These are phyloP conservation scores for Haplographium delicatum DNA, from an alignment of 495 filamentous ascomycete genomes.

Conservation along the genomic window DNA sequence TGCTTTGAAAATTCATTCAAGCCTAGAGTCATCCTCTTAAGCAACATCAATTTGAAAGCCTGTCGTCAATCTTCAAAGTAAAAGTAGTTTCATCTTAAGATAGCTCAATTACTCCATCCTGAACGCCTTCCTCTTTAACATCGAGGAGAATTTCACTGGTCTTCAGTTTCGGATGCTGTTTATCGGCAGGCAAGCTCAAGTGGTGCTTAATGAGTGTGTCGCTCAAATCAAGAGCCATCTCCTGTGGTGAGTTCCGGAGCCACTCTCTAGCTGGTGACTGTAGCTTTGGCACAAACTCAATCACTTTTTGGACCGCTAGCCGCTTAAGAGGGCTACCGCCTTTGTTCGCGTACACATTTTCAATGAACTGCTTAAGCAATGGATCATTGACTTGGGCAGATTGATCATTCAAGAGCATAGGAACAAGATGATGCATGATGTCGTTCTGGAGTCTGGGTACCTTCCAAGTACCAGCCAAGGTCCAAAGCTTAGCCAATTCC, in stretches of 20 bases:
- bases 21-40: too few species aligned
- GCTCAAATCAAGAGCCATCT: background rate
- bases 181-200: background rate
- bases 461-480: background rate
- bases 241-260: background rate
- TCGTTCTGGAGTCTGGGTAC: background rate
- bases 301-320: constrained; percentile 4
- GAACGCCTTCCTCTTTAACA: too few species aligned
- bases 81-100: too few species aligned
- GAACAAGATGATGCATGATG: background rate
- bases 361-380: background rate
- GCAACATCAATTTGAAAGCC: too few species aligned
- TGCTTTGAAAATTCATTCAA: too few species aligned
- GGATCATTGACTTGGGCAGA: background rate
- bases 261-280: background rate
- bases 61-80: too few species aligned
- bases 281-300: background rate
- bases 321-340: background rate
- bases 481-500: background rate
- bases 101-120: too few species aligned
- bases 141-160: too few species aligned
- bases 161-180: too few species aligned
- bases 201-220: background rate
- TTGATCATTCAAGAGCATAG: background rate
- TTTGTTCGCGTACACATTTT: background rate